Evolutionary conservation across 2,329 filamentous ascomycete species (phyloP).

Genomic region (Colletotrichum paranaense): DNA sequence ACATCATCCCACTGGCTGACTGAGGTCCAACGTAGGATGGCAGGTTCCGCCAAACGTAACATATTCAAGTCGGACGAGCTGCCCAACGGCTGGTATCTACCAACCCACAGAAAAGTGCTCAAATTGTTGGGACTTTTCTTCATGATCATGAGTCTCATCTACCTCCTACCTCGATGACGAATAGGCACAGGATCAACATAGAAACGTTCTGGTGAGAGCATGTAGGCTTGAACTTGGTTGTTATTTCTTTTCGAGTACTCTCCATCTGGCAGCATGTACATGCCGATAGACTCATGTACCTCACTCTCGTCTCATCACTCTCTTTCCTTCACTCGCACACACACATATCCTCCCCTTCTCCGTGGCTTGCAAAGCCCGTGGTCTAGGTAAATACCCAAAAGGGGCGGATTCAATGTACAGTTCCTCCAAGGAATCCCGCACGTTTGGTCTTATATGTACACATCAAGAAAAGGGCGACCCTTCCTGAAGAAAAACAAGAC

Average conservation of each 20-base stretch:
- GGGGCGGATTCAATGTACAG: background rate
- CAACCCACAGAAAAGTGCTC: no score
- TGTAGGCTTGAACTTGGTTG: no score
- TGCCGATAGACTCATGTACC: background rate
- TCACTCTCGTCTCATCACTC: background rate
- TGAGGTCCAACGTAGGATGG: no score
- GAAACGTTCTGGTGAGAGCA: no score
- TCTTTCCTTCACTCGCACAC: background rate
- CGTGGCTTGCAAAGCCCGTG: background rate
- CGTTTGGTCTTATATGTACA: conserved; percentile 15
- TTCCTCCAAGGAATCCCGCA: background rate
- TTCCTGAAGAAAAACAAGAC: conserved; percentile 14
- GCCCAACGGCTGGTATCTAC: no score
- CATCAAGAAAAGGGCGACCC: background rate
- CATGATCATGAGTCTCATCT: no score
- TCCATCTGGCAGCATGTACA: background rate
- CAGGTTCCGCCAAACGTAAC: no score
- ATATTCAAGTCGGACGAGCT: no score
- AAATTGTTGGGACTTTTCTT: no score
- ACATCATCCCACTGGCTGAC: no score
- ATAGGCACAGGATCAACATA: no score
- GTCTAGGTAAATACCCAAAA: background rate
- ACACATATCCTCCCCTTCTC: background rate
- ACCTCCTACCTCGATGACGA: no score
- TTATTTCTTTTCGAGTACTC: background rate